Evolutionary conservation across 2,329 filamentous ascomycete species (phyloP).

Genomic region (Hypoxylon sp.): DNA sequence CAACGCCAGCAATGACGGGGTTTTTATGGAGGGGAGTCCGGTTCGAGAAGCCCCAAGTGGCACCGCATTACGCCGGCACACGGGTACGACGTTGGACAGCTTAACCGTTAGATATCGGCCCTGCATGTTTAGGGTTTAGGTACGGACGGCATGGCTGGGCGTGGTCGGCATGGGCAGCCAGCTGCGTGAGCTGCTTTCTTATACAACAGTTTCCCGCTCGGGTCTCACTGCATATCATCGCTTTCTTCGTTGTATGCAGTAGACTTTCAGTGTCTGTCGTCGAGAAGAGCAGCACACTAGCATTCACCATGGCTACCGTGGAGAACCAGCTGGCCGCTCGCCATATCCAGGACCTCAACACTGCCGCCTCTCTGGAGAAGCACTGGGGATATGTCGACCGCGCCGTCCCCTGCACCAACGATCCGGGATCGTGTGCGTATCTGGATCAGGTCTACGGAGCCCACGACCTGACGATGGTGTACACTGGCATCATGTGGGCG

Average conservation of each 20-base stretch:
- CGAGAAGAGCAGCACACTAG: conserved; percentile 10
- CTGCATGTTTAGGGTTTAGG: neutral
- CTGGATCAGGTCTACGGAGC: conserved; percentile 59
- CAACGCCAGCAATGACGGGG: conserved; percentile 9
- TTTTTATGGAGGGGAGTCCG: neutral
- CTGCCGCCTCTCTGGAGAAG: conserved; percentile 49
- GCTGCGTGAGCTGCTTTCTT: conserved; percentile 15
- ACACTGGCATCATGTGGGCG: conserved; percentile 59
- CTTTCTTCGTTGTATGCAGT: conserved; percentile 13
- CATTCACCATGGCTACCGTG: conserved; percentile 40
- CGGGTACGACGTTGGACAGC: conserved; percentile 18
- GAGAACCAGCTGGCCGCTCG: conserved; percentile 37
- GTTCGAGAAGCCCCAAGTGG: neutral
- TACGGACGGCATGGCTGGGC: too few species aligned
- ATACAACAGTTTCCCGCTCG: conserved; percentile 13
- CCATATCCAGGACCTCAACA: conserved; percentile 56
- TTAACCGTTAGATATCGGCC: conserved; percentile 13
- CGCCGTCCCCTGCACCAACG: conserved; percentile 64
- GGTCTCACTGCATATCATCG: conserved; percentile 2
- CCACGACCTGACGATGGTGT: conserved; percentile 60
- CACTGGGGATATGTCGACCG: conserved; percentile 66
- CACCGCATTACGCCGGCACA: conserved; percentile 8
- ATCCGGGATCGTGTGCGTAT: conserved; percentile 65
- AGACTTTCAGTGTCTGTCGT: conserved; percentile 3
- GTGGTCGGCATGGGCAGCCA: neutral